phyloP scores from a whole-genome alignment of 208 protist species.

The Zelonia costaricensis region DNA sequence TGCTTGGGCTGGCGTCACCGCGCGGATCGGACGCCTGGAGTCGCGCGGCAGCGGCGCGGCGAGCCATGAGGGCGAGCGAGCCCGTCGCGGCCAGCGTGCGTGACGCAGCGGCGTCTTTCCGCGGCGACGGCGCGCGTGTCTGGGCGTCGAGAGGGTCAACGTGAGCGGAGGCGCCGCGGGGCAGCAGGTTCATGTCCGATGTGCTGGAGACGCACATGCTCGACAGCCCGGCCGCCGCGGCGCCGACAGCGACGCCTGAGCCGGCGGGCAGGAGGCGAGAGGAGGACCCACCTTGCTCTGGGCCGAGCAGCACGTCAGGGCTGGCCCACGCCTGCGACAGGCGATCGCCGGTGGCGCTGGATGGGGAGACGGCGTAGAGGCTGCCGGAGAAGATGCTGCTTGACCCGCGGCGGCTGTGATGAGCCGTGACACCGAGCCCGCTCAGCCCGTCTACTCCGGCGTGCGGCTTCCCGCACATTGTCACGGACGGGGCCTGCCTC shows the following conservation, averaged over 20 bases:
- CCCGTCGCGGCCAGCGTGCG: no score
- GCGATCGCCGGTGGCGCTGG: conserved; percentile 2
- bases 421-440: neutral
- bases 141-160: no score
- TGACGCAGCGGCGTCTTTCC: no score
- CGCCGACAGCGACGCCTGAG: neutral
- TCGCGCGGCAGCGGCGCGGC: no score
- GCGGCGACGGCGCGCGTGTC: no score
- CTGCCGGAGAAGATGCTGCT: conserved; percentile 1
- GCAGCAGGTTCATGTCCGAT: no score
- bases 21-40: no score
- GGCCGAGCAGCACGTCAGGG: neutral
- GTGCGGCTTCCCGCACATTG: no score
- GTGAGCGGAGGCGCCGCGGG: no score
- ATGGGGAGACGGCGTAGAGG: conserved; percentile 1
- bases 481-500: no score
- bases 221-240: neutral
- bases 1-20: no score
- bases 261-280: neutral
- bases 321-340: conserved; percentile 12
- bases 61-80: no score
- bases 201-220: neutral
- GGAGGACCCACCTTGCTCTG: neutral
- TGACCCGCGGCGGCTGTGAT: conserved; percentile 1
- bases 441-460: neutral